These are phyloP conservation scores for Yamadazyma sp. DNA, from an alignment of 805 yeast genomes.

Conservation along the genomic window DNA sequence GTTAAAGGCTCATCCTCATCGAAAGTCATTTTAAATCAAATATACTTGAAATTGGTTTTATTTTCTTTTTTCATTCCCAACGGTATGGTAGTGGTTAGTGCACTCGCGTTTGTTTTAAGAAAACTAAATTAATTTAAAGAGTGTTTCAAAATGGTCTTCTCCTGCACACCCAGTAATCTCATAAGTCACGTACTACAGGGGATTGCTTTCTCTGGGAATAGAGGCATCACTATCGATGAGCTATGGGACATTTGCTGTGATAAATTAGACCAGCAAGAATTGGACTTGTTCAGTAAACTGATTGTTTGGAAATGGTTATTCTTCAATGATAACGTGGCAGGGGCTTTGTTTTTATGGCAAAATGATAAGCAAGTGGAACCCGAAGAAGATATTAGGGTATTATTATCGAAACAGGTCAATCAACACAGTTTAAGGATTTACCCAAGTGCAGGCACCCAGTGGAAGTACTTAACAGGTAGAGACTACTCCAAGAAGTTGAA, in stretches of 20 bases:
- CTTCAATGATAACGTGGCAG: conserved; percentile 16
- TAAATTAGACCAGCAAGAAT: conserved; percentile 16
- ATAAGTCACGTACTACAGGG: conserved; percentile 24
- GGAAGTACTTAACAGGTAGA: conserved; percentile 55
- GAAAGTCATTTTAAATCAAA: no score
- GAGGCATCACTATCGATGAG: conserved; percentile 27
- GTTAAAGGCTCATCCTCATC: conserved; percentile 45
- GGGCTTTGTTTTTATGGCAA: conserved; percentile 14
- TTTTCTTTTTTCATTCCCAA: conserved; percentile 1
- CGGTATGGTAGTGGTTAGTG: conserved; percentile 4
- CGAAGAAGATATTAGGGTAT: conserved; percentile 17
- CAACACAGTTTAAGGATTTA: conserved; percentile 21
- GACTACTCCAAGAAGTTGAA: conserved; percentile 46
- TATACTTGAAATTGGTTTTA: conserved; percentile 2
- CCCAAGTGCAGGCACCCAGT: conserved; percentile 56
- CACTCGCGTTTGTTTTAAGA: conserved; percentile 1
- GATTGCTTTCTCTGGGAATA: conserved; percentile 33
- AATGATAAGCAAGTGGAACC: conserved; percentile 8
- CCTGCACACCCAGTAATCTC: conserved; percentile 28
- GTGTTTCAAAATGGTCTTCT: conserved; percentile 15
- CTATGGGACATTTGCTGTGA: conserved; percentile 26
- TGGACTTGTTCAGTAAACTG: conserved; percentile 39
- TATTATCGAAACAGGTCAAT: conserved; percentile 18
- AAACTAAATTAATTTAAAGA: neutral
- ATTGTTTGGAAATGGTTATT: conserved; percentile 43